These are phyloP conservation scores for Lasiosphaeria miniovina DNA, from an alignment of 495 filamentous ascomycete genomes.

Conservation along the genomic window DNA sequence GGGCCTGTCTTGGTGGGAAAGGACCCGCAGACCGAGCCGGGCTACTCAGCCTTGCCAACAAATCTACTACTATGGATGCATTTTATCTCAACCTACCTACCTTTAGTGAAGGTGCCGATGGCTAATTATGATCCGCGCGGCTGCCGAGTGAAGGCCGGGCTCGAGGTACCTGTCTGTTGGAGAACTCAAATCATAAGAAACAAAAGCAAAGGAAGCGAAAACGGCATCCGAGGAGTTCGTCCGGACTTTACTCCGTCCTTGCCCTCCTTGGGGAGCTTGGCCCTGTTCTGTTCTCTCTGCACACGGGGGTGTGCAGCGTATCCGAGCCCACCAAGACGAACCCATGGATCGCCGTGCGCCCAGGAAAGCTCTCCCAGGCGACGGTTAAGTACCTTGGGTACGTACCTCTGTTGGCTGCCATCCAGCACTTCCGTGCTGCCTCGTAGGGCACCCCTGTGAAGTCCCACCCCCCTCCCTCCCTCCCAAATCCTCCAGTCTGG, in stretches of 20 bases:
- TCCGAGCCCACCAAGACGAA: not conserved
- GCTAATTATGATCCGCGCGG: too few species aligned
- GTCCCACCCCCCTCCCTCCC: not conserved
- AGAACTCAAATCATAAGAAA: too few species aligned
- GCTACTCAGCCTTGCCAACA: too few species aligned
- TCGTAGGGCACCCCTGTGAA: slow-evolving; percentile 4
- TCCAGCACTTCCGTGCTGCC: not conserved
- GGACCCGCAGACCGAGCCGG: too few species aligned
- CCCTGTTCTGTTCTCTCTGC: too few species aligned
- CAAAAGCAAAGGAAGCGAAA: too few species aligned
- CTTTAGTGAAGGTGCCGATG: too few species aligned
- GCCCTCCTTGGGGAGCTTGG: not conserved
- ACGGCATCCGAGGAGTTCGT: not conserved
- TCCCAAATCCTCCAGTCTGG: not conserved
- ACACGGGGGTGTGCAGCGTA: not conserved
- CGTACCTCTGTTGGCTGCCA: not conserved
- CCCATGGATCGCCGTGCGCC: not conserved
- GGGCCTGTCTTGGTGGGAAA: too few species aligned
- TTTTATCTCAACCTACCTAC: too few species aligned
- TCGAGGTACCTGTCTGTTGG: too few species aligned
- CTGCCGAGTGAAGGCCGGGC: too few species aligned
- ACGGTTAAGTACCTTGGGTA: not conserved
- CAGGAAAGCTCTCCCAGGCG: not conserved
- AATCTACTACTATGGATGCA: too few species aligned
- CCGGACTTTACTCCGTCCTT: slow-evolving; percentile 1